These are phyloP conservation scores for Aspergillus neotritici DNA, from an alignment of 2,329 filamentous ascomycete genomes.

Conservation along the genomic window DNA sequence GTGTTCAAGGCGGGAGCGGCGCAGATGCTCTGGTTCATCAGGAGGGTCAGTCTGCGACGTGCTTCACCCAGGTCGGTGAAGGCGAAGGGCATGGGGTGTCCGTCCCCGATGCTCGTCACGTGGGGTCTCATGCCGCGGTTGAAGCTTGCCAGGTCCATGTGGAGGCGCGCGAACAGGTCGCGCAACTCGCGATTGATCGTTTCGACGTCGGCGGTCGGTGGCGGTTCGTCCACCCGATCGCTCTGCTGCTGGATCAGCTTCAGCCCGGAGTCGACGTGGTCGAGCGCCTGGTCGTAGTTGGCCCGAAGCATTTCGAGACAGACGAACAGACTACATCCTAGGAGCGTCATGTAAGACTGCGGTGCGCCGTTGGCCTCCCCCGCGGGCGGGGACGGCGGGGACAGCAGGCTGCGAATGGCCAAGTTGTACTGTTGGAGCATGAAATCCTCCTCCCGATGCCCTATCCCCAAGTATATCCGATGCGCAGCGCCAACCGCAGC, in stretches of 20 bases:
- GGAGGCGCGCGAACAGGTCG: too few species aligned
- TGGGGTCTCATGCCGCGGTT: too few species aligned
- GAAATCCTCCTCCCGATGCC: conserved; percentile 23
- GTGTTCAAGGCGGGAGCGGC: too few species aligned
- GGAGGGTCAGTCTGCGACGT: too few species aligned
- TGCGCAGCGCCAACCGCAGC: conserved; percentile 49
- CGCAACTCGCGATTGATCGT: too few species aligned
- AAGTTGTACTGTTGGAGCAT: conserved; percentile 47
- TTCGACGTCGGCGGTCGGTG: too few species aligned
- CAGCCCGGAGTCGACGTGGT: conserved; percentile 16
- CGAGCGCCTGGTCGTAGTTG: conserved; percentile 12
- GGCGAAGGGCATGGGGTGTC: too few species aligned
- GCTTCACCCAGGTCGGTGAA: too few species aligned
- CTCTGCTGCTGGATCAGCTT: background rate
- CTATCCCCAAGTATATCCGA: conserved; percentile 21
- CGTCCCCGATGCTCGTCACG: too few species aligned
- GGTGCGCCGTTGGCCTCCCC: conserved; percentile 15
- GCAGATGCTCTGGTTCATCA: too few species aligned
- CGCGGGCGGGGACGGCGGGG: background rate
- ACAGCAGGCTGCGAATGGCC: conserved; percentile 40
- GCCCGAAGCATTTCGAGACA: conserved; percentile 15
- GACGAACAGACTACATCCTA: conserved; percentile 16
- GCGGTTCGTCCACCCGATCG: too few species aligned
- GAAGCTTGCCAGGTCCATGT: too few species aligned
- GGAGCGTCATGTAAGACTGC: conserved; percentile 8